Base-by-base conservation (phyloP, 2,329 filamentous ascomycete species). In the Colletotrichum sojae region DNA sequence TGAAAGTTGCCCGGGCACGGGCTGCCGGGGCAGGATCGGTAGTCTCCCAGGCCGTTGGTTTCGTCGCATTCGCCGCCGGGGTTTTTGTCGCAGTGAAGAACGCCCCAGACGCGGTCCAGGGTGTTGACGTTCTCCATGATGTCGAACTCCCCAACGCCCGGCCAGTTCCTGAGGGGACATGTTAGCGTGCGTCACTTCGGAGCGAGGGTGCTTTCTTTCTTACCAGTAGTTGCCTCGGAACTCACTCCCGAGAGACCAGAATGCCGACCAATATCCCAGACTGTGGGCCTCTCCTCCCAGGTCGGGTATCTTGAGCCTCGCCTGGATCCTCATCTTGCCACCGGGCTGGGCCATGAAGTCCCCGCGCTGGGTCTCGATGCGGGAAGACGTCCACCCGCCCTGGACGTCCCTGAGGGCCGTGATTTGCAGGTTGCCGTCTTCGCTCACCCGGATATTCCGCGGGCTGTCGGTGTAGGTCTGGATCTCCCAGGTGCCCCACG, bases 261-360 rank as follows among this genome's bases (percentile, higher is more conserved):
- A 84, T 0, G 83, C 83, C 0, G 80, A 80, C 83, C 83, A 85
- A 71, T 83, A 81, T 27, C 82, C 82, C 0, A 75, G 31, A 25
- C 73, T 73, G 59, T 18, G 57, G 22, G 80, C 78, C 6, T n/a
- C 18, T 22, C 80, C 78, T 5, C 25, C 18, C 49, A 52, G 12
- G 13, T 52, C 13, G 20, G 49, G 20, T 2, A 84, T 73, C 70
- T 76, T 78, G 65, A 85, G 75, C 8, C 71, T 71, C 5, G 79
- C 77, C 72, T 84, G 78, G 53, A 83, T 75, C 58, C 78, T 77
- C 56, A 84, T 67, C 57, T 76, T 77, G 16, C 76, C 72, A 49
- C 80, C 80, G 2, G 73, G 22, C 2, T 66, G 71, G 58, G 78
- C 79, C 40, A 71, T 71, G 65, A 83, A 81, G 69, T 81, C 76